A percentile compares a stretch with the other conserved stretches of the same genome.
Evolutionary conservation across 345 rosid species (phyloP).

Genomic region (Bruguiera gymnorhiza): DNA sequence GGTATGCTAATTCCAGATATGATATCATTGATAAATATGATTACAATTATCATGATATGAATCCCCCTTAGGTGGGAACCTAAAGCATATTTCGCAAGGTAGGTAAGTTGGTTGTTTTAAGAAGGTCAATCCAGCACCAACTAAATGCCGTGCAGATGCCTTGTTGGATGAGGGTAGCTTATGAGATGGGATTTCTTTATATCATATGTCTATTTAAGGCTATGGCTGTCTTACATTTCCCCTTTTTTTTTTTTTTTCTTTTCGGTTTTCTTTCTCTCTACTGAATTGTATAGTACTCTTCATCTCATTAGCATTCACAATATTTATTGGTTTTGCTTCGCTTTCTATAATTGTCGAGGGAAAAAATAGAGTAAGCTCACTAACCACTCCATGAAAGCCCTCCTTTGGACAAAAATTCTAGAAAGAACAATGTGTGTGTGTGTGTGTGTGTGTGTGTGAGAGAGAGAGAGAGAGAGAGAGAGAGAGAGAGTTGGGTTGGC

Average conservation of each 20-base stretch:
- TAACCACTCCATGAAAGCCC: not conserved
- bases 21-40: not conserved
- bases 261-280: too few species aligned
- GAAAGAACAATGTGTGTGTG: not conserved
- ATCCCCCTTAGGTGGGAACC: conserved; percentile 29
- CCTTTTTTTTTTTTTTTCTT: too few species aligned
- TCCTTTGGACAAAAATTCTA: too few species aligned
- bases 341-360: too few species aligned
- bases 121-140: conserved; percentile 39
- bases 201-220: not conserved
- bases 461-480: not conserved
- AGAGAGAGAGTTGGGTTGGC: conserved; percentile 7
- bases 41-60: not conserved
- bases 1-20: too few species aligned
- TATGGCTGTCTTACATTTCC: not conserved
- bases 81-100: conserved; percentile 41
- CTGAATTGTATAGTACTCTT: too few species aligned
- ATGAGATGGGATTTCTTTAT: conserved; percentile 14
- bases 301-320: too few species aligned
- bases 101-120: conserved; percentile 42
- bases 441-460: not conserved
- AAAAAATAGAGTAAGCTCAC: not conserved
- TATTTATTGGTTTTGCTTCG: too few species aligned
- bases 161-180: conserved; percentile 23
- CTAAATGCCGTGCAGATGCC: conserved; percentile 17